phyloP scores from a whole-genome alignment of 805 yeast species.

The Yarrowia phangngaensis region DNA sequence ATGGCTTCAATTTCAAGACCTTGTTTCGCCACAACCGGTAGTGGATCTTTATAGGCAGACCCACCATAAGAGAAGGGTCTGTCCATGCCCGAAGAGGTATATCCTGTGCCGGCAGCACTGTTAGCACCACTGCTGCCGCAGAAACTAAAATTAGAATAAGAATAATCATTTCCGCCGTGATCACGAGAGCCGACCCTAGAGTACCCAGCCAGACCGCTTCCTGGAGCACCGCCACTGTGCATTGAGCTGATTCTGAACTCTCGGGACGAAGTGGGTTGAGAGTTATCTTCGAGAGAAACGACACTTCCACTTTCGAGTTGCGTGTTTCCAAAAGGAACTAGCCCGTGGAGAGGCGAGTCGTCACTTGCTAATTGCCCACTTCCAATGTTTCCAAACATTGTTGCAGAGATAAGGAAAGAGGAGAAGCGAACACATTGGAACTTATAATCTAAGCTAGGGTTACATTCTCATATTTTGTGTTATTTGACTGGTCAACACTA shows the following conservation, averaged over 20 bases:
- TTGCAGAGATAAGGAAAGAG: neutral
- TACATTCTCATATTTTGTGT: too few species aligned
- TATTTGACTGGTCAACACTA: too few species aligned
- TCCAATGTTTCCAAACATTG: constrained; percentile 18
- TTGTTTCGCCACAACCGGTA: constrained; percentile 8
- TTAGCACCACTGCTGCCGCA: constrained; percentile 6
- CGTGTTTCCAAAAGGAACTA: too few species aligned
- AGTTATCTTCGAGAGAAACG: too few species aligned
- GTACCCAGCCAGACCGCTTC: too few species aligned
- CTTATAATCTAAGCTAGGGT: too few species aligned
- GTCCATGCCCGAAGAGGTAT: neutral
- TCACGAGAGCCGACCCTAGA: constrained; percentile 9
- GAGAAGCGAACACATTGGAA: too few species aligned
- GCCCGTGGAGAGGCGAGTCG: constrained; percentile 1
- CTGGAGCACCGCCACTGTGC: constrained; percentile 7
- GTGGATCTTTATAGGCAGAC: neutral
- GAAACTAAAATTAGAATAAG: constrained; percentile 6
- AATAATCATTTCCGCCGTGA: constrained; percentile 1
- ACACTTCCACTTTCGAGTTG: too few species aligned
- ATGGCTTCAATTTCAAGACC: constrained; percentile 15
- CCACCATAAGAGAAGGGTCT: neutral
- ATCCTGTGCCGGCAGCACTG: constrained; percentile 6
- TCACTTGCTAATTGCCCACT: constrained; percentile 10
- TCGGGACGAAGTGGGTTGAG: too few species aligned
- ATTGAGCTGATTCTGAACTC: constrained; percentile 8